phyloP scores from a whole-genome alignment of 768 basidiomycete species.

The Kondoa subrosea region DNA sequence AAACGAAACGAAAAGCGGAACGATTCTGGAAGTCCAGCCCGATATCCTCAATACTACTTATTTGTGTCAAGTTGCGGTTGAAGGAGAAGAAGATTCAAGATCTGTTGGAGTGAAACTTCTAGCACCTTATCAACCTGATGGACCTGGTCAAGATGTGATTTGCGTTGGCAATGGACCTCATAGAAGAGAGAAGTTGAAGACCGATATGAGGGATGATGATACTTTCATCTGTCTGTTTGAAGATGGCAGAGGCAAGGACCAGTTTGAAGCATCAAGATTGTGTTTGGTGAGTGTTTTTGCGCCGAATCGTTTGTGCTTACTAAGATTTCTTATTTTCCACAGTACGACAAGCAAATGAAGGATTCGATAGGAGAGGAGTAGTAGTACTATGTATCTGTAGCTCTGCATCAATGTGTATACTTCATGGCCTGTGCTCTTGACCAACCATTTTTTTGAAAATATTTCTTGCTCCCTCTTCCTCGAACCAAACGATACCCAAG shows the following conservation, averaged over 20 bases:
- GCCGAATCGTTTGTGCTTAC: neutral
- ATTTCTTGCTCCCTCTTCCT: too few species aligned
- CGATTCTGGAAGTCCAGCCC: too few species aligned
- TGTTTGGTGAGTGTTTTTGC: neutral
- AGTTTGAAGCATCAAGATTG: neutral
- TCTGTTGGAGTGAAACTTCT: neutral
- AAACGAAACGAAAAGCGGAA: too few species aligned
- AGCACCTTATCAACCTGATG: neutral
- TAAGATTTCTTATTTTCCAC: neutral
- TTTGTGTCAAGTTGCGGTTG: neutral
- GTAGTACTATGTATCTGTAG: neutral
- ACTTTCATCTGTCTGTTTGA: slow-evolving; percentile 1
- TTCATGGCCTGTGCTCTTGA: too few species aligned
- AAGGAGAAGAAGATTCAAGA: neutral
- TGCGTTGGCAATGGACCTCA: neutral
- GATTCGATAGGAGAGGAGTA: neutral
- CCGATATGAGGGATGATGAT: neutral
- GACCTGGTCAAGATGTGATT: neutral
- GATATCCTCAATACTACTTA: slow-evolving; percentile 8
- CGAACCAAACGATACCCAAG: too few species aligned
- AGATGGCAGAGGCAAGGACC: neutral
- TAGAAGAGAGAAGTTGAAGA: neutral
- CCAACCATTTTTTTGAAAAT: too few species aligned
- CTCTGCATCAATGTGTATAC: too few species aligned
- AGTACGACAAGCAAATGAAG: neutral